Percentiles rank a stretch among this genome's conserved stretches.
Conservation (phyloP, 306 rosid species). For the Prunus mume region DNA sequence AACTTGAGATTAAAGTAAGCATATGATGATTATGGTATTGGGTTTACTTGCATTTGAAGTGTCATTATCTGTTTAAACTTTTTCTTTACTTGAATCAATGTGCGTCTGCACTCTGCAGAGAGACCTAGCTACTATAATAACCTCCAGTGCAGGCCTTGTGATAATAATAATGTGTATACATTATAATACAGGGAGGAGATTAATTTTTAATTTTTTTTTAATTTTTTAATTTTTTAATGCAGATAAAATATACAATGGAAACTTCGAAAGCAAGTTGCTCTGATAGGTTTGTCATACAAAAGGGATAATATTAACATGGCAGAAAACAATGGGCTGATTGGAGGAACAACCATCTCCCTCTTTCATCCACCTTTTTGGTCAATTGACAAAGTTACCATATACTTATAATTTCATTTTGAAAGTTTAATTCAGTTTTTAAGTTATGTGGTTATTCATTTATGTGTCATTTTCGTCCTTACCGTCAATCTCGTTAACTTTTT, state of each 20-base stretch:
- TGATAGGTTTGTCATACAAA: constrained; percentile 2
- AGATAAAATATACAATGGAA: constrained; percentile 1
- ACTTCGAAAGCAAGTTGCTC: constrained; percentile 38
- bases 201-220: background rate
- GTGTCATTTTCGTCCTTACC: too few relatives aligned
- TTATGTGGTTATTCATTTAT: too few relatives aligned
- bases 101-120: background rate
- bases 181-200: constrained; percentile 6
- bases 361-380: background rate
- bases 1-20: background rate
- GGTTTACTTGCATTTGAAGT: constrained; percentile 43
- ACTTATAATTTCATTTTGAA: background rate
- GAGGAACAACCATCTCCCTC: background rate
- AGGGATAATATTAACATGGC: background rate
- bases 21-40: background rate
- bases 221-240: too few relatives aligned
- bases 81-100: constrained; percentile 11
- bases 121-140: constrained; percentile 8
- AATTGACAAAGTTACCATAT: background rate
- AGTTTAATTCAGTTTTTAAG: too few relatives aligned
- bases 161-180: background rate
- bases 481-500: too few relatives aligned
- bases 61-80: constrained; percentile 35
- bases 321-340: constrained; percentile 17
- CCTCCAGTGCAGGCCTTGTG: constrained; percentile 12